These are phyloP conservation scores for Calocybe indica DNA, from an alignment of 768 basidiomycete genomes.

Conservation along the genomic window DNA sequence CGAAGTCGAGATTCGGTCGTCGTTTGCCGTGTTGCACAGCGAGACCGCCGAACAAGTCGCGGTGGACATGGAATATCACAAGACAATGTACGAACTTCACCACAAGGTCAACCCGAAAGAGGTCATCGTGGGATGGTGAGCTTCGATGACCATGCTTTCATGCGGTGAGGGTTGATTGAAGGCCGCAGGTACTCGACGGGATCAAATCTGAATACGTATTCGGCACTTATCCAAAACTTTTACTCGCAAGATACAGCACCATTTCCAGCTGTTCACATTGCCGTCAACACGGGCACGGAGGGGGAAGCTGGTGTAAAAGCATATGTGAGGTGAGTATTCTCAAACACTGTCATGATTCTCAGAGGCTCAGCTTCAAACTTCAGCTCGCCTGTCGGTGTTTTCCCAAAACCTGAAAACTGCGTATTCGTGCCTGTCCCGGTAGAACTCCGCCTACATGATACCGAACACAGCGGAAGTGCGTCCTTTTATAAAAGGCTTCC, in stretches of 20 bases:
- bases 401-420: slow-evolving; percentile 89
- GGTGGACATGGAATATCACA: slow-evolving; percentile 95
- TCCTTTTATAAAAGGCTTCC: slow-evolving; percentile 9
- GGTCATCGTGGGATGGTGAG: slow-evolving; percentile 92
- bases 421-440: slow-evolving; percentile 93
- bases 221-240: slow-evolving; percentile 96
- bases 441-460: slow-evolving; percentile 73
- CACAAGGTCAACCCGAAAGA: slow-evolving; percentile 81
- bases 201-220: slow-evolving; percentile 86
- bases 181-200: slow-evolving; percentile 83
- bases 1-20: slow-evolving; percentile 71
- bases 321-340: slow-evolving; percentile 64
- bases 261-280: slow-evolving; percentile 85
- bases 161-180: slow-evolving; percentile 1
- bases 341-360: slow-evolving; percentile 5
- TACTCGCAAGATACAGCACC: slow-evolving; percentile 90
- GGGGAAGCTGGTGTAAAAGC: slow-evolving; percentile 74
- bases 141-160: slow-evolving; percentile 10
- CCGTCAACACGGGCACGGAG: slow-evolving; percentile 80
- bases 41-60: slow-evolving; percentile 92
- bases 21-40: slow-evolving; percentile 90
- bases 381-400: slow-evolving; percentile 85
- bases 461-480: slow-evolving; percentile 84
- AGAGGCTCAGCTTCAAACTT: slow-evolving; percentile 8
- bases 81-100: slow-evolving; percentile 87